A percentile compares a stretch with the other conserved stretches of the same genome.
Evolutionary conservation across 2,329 filamentous ascomycete species (phyloP).

Genomic region (Phoma sp.): DNA sequence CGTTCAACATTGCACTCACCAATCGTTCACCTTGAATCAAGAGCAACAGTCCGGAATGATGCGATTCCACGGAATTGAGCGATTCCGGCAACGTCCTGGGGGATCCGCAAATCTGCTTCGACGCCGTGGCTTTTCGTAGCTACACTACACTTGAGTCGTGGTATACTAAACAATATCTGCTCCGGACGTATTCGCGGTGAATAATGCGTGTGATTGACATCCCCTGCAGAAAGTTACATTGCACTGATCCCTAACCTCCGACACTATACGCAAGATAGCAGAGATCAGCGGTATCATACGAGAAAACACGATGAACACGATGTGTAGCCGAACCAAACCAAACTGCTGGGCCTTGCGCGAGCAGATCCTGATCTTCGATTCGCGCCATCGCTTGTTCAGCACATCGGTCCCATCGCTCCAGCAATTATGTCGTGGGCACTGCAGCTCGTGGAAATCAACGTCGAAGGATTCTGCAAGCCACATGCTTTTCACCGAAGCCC

Average conservation of each 20-base stretch:
- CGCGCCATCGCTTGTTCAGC: background rate
- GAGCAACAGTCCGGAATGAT: too few relatives aligned
- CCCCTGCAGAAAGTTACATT: slow-evolving; percentile 1
- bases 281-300: slow-evolving; percentile 4
- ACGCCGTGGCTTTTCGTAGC: too few relatives aligned
- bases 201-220: background rate
- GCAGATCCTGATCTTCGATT: slow-evolving; percentile 8
- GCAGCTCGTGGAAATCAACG: background rate
- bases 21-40: background rate
- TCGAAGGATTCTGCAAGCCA: too few relatives aligned
- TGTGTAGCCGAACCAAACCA: background rate
- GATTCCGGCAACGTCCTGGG: background rate
- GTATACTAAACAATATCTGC: background rate
- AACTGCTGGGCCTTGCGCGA: slow-evolving; percentile 8
- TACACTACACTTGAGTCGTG: background rate
- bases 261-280: slow-evolving; percentile 2
- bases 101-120: too few relatives aligned
- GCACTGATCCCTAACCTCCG: background rate
- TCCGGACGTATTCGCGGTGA: background rate
- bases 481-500: too few relatives aligned
- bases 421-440: background rate
- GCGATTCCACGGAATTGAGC: background rate
- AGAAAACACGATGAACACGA: slow-evolving; percentile 12
- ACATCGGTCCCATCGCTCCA: background rate
- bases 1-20: background rate